A percentile compares a stretch with the other conserved stretches of the same genome.
These are phyloP conservation scores for Aureobasidium pullulans DNA, from an alignment of 2,329 filamentous ascomycete genomes.

Conservation along the genomic window DNA sequence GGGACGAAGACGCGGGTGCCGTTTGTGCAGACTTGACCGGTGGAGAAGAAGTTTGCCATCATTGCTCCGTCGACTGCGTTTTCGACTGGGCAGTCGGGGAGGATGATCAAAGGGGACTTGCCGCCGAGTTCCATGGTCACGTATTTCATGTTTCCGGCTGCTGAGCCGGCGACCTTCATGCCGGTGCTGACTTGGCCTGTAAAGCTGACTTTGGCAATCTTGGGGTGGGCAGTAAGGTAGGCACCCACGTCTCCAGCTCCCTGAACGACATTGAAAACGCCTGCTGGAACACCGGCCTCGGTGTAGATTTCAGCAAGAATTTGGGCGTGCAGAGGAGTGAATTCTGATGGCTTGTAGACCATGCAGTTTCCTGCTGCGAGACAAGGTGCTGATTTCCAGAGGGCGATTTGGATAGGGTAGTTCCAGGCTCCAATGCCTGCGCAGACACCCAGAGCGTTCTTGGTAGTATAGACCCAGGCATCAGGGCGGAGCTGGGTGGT, in stretches of 20 bases:
- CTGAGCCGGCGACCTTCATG: conserved; percentile 68
- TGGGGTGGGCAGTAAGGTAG: conserved; percentile 63
- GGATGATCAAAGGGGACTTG: conserved; percentile 72
- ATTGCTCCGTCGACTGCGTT: conserved; percentile 82
- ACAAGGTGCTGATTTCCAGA: conserved; percentile 84
- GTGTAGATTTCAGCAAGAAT: conserved; percentile 68
- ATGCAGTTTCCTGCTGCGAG: conserved; percentile 82
- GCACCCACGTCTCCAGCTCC: conserved; percentile 72
- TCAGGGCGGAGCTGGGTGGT: conserved; percentile 65
- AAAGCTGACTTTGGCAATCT: conserved; percentile 79
- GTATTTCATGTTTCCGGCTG: conserved; percentile 76
- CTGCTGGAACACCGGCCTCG: conserved; percentile 70
- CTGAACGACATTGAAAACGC: conserved; percentile 83
- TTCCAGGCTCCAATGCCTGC: conserved; percentile 88
- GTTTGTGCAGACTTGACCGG: conserved; percentile 88
- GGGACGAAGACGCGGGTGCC: conserved; percentile 83
- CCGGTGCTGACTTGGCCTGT: conserved; percentile 82
- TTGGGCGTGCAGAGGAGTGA: conserved; percentile 75
- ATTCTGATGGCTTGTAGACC: conserved; percentile 86
- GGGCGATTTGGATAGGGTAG: conserved; percentile 82
- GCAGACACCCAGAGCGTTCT: conserved; percentile 75
- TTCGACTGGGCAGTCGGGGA: conserved; percentile 71
- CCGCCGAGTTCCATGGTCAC: conserved; percentile 89
- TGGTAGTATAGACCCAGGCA: conserved; percentile 76
- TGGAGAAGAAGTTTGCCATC: conserved; percentile 91